Conservation (phyloP, 768 basidiomycete species). For the Suillus lakei region DNA sequence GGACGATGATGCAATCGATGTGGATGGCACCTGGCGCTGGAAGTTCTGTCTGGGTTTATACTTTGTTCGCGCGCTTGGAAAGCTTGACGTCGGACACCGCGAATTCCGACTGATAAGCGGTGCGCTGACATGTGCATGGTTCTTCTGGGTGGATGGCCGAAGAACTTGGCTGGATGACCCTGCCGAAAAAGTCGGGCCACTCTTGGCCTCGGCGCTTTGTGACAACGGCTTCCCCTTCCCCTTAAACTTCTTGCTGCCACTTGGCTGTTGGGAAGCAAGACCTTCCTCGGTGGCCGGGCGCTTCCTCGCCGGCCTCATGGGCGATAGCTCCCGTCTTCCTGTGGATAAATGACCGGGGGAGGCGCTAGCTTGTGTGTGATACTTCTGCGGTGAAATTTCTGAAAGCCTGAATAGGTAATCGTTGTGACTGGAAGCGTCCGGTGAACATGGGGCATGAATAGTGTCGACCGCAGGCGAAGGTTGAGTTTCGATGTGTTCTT, state of each 20-base stretch:
- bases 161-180: constrained; percentile 13
- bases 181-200: constrained; percentile 23
- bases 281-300: constrained; percentile 43
- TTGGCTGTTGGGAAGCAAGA: constrained; percentile 22
- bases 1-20: constrained; percentile 17
- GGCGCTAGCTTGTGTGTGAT: constrained; percentile 15
- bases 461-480: constrained; percentile 1
- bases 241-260: constrained; percentile 31
- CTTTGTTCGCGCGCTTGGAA: constrained; percentile 36
- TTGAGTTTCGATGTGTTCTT: constrained; percentile 11
- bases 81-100: constrained; percentile 12
- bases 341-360: constrained; percentile 18
- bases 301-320: constrained; percentile 51
- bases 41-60: constrained; percentile 27
- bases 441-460: not conserved
- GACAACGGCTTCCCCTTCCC: constrained; percentile 36
- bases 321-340: constrained; percentile 34
- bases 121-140: constrained; percentile 12
- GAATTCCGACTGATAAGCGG: constrained; percentile 8
- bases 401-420: constrained; percentile 47
- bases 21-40: constrained; percentile 15
- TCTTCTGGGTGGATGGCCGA: constrained; percentile 14
- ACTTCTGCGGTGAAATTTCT: constrained; percentile 52
- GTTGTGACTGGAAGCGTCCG: not conserved
- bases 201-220: constrained; percentile 12